Evolutionary conservation across 495 filamentous ascomycete species (phyloP), one percentile per base, ranked within the genome.

Genomic region (Xylaria scruposa): DNA sequence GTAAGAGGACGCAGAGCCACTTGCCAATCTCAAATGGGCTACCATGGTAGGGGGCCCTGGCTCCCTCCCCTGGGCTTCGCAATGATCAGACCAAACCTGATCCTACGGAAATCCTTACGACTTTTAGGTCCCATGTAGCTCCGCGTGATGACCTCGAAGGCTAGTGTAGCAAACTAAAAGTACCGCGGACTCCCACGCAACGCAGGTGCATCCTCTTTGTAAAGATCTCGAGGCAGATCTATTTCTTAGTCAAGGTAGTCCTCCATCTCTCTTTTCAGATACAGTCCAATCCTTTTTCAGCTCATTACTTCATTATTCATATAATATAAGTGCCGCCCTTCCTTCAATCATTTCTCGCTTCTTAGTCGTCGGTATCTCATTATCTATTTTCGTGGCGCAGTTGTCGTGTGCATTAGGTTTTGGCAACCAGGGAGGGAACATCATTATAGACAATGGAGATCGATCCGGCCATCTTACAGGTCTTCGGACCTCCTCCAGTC

Each of bases 401-500:
- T 73, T 24, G 29, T 38, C 42, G 64, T 54, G 29, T 29, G 29
- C 9, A 12, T 56, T 19, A 36, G 33, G 49, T 67, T 19, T 42
- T 47, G 29, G 47, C 65, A 56, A 56, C 31, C 8, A 53, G 42
- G 49, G 12, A n/a, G 24, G 46, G 33, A 24, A 24, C 13, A 51
- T 46, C 13, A 51, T 46, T 4, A 17, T 54, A 68, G 6, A 58
- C 44, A n/a, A 74, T 74, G 69, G 70, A 73, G 29, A 53, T 72
- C 17, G 72, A 76, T 62, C 71, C 75, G 19, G 31, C 36, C 7
- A 64, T 73, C 33, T 15, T 73, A 38, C 26, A 26, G 29, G 63
- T 38, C 67, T 81, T 81, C 67, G 80, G 80, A 24, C 74, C 78
- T 24, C 67, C 74, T 1, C 81, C 80, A 0, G 21, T 60, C 0